Evolutionary conservation across 345 rosid species (phyloP).

Genomic region (Carallia pectinifolia): DNA sequence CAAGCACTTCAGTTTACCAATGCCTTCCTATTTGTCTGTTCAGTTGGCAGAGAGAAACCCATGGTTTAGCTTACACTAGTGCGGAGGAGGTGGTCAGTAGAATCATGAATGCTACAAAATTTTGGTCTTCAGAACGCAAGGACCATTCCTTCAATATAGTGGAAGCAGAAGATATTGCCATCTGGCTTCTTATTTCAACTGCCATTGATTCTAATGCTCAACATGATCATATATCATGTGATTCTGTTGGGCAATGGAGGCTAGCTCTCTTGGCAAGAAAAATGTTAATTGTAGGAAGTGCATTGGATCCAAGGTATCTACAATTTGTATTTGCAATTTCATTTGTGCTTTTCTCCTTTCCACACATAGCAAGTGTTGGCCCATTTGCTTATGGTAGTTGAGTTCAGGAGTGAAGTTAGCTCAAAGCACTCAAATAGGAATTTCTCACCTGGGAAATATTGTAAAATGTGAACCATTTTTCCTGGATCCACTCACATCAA

Average conservation of each 20-base stretch:
- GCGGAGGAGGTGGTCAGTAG: constrained; percentile 38
- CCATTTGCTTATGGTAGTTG: neutral
- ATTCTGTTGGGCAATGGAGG: constrained; percentile 56
- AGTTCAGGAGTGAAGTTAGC: constrained; percentile 6
- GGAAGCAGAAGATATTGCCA: constrained; percentile 54
- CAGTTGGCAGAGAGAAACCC: constrained; percentile 45
- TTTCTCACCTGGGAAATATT: too few relatives aligned
- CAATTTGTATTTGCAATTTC: constrained; percentile 14
- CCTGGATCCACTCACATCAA: too few relatives aligned
- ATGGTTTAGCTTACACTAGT: constrained; percentile 29
- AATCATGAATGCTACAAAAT: constrained; percentile 52
- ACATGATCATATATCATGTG: constrained; percentile 28
- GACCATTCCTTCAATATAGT: constrained; percentile 37
- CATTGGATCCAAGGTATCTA: constrained; percentile 63
- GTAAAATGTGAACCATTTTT: too few relatives aligned
- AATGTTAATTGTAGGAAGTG: constrained; percentile 56
- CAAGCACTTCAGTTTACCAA: constrained; percentile 42
- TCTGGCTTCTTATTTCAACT: constrained; percentile 72
- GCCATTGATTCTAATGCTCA: constrained; percentile 35
- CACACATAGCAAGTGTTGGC: neutral
- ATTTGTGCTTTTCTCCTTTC: neutral
- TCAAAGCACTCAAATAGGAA: constrained; percentile 12
- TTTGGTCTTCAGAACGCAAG: constrained; percentile 38
- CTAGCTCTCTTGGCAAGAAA: constrained; percentile 64
- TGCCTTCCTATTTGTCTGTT: constrained; percentile 61